phyloP scores from a whole-genome alignment of 495 filamentous ascomycete genomes.

The Viridothelium virens region DNA sequence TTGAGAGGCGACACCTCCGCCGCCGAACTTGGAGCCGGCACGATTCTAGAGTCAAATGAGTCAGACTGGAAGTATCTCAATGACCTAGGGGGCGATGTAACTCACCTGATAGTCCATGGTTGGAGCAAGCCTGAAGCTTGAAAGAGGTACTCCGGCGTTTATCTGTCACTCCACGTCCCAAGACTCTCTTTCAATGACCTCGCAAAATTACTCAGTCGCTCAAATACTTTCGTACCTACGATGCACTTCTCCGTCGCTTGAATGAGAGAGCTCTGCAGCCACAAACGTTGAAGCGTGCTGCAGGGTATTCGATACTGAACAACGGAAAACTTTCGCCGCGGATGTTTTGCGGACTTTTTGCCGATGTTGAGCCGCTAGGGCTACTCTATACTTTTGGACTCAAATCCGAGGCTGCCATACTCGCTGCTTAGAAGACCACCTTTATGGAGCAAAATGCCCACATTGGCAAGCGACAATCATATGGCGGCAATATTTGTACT shows the following conservation, averaged over 20 bases:
- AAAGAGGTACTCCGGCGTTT: not conserved
- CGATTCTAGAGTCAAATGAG: conserved; percentile 62
- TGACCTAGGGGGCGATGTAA: not conserved
- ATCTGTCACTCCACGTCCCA: not conserved
- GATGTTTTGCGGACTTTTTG: not conserved
- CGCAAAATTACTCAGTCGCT: not conserved
- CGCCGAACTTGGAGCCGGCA: conserved; percentile 95
- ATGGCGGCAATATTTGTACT: conserved; percentile 65
- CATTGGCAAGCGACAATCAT: conserved; percentile 69
- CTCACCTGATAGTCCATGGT: conserved; percentile 17
- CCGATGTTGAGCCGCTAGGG: conserved; percentile 1
- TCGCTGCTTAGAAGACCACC: not conserved
- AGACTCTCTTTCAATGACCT: not conserved
- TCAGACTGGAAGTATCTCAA: not conserved
- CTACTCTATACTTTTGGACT: not conserved
- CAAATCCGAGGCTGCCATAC: not conserved
- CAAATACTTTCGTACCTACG: too few species aligned
- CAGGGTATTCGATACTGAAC: not conserved
- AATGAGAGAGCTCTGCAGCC: not conserved
- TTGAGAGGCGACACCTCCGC: conserved; percentile 90
- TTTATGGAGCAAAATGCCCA: conserved; percentile 31
- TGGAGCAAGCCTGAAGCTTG: not conserved
- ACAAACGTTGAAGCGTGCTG: not conserved
- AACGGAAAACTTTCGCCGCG: not conserved
- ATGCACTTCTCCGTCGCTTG: too few species aligned